Evolutionary conservation across 164 flowering plant genomes (phyloP), one percentile per base, ranked within the genome.

Genomic region (Hamamelis virginiana): DNA sequence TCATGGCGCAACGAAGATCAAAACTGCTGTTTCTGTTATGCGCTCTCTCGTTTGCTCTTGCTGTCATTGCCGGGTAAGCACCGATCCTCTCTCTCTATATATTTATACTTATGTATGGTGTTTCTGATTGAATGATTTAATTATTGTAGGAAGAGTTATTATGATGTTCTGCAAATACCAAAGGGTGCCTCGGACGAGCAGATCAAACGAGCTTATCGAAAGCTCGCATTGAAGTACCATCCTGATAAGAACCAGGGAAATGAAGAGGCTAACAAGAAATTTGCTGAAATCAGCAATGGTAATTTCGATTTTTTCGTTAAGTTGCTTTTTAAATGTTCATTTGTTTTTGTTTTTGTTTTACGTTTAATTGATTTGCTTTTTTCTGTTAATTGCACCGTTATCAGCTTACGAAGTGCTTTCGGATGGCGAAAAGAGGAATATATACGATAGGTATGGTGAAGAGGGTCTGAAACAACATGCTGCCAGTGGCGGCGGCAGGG

Each of bases 231-330:
- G 86, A 96, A 96, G 83, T 96, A 87, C 62, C 99, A 96, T 80
- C 99, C 99, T 3, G 99, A 96, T 76, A 96, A 96, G 83, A 96
- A 96, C 69, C 94, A 74, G 53, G 99, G 97, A n/a, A 96, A 93
- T 68, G 99, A 93, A 69, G 99, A 96, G 77, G 98, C 99, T 3
- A 91, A 84, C 69, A 91, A 87, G 85, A 81, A 63, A 82, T 96
- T 96, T 65, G 91, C 98, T 0, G 99, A 96, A 75, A 96, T 96
- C 57, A 96, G 73, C 65, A 96, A 96, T 74, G 99, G 99, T 95
- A 82, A 38, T 21, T 59, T 61, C n/a, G 9, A 25, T 15, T 11
- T 47, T 11, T 47, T 8, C 38, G 10, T 21, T 43, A 5, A 9
- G n/a, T 62, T 15, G 27, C 4, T 1, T 15, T 45, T 50, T 16